Percentiles rank a stretch among this genome's conserved stretches.
Conservation (phyloP, 1,284 basidiomycete genomes). For the Volvariella volvacea region DNA sequence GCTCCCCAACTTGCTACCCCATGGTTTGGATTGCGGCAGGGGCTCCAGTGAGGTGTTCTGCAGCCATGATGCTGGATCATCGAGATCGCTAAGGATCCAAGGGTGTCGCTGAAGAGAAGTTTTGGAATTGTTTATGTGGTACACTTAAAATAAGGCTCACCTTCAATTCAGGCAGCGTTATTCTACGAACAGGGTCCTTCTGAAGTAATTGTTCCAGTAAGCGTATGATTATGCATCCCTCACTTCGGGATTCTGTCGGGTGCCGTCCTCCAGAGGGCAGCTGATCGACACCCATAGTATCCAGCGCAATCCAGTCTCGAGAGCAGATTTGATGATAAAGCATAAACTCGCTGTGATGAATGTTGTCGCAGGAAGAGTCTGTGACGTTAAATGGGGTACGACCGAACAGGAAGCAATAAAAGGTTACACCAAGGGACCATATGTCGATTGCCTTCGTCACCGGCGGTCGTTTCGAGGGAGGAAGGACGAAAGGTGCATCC, state of each 20-base stretch:
- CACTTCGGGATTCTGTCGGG: slow-evolving; percentile 27
- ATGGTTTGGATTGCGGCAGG: background rate
- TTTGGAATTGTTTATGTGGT: background rate
- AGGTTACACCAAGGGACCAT: slow-evolving; percentile 86
- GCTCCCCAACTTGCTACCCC: background rate
- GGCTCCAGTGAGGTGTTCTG: slow-evolving; percentile 44
- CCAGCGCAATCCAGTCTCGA: slow-evolving; percentile 61
- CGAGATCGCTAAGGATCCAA: slow-evolving; percentile 58
- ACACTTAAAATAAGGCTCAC: slow-evolving; percentile 28
- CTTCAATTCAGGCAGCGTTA: slow-evolving; percentile 73
- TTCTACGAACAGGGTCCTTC: slow-evolving; percentile 71
- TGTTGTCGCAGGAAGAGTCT: slow-evolving; percentile 49
- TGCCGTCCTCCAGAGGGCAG: slow-evolving; percentile 48
- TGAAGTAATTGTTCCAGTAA: slow-evolving; percentile 68
- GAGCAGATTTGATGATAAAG: slow-evolving; percentile 75
- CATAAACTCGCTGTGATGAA: slow-evolving; percentile 44
- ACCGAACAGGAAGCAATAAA: slow-evolving; percentile 84
- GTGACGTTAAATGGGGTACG: slow-evolving; percentile 55
- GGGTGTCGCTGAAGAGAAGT: slow-evolving; percentile 40
- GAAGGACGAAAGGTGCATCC: background rate
- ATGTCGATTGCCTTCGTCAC: slow-evolving; percentile 86
- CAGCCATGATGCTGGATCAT: slow-evolving; percentile 64
- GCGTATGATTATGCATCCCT: slow-evolving; percentile 53
- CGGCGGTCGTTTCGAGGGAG: slow-evolving; percentile 34
- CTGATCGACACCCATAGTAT: slow-evolving; percentile 61